These are phyloP conservation scores for Macrocybe gigantea DNA, from an alignment of 768 basidiomycete genomes.

Conservation along the genomic window DNA sequence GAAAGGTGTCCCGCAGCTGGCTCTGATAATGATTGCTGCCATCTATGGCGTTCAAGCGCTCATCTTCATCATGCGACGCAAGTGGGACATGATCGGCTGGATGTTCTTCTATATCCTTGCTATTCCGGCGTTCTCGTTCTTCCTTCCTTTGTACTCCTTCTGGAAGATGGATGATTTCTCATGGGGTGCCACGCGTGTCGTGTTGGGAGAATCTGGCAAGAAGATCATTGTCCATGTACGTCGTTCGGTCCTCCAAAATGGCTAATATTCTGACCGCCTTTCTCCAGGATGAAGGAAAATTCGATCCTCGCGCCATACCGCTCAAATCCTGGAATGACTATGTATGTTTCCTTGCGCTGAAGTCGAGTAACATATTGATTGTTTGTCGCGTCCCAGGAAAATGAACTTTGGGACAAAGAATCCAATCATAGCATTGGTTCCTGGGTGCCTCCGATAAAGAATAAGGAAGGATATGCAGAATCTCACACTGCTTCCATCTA, in stretches of 20 bases:
- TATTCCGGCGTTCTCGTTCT: conserved; percentile 89
- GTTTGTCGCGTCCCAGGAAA: conserved; percentile 48
- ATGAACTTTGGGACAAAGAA: conserved; percentile 96
- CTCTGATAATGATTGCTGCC: conserved; percentile 88
- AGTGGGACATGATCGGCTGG: conserved; percentile 99
- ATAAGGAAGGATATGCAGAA: conserved; percentile 69
- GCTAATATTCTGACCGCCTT: conserved; percentile 2
- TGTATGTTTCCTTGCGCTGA: conserved; percentile 36
- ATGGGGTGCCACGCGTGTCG: conserved; percentile 90
- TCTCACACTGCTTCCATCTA: conserved; percentile 78
- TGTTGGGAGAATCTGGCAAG: conserved; percentile 92
- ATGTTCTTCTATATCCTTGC: conserved; percentile 95
- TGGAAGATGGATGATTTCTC: conserved; percentile 99
- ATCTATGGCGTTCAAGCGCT: conserved; percentile 93
- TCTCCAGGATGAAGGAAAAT: conserved; percentile 90
- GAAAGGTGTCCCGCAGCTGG: conserved; percentile 69
- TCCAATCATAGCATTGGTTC: conserved; percentile 94
- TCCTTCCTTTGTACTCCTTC: conserved; percentile 92
- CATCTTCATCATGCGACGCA: conserved; percentile 86
- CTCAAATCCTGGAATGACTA: conserved; percentile 97
- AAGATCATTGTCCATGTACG: conserved; percentile 91
- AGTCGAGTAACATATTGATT: not conserved
- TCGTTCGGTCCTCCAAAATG: conserved; percentile 6
- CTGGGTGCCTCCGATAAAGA: conserved; percentile 77
- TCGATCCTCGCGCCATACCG: conserved; percentile 89